Base-by-base conservation (phyloP, 352 stramenopile genomes). In the Pythium aquatile region DNA sequence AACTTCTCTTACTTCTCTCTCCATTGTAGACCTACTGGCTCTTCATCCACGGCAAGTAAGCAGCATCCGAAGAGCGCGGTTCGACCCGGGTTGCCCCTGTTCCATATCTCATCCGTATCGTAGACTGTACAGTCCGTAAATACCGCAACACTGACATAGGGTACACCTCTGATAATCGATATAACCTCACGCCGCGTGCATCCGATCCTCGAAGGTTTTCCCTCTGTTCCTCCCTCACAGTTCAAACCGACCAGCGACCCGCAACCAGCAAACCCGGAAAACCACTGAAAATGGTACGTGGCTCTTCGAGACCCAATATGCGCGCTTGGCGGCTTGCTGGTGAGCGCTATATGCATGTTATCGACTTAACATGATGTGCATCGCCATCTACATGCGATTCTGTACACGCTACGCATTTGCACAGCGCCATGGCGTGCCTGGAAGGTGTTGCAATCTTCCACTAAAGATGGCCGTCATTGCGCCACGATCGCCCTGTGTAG, bases 151-250 rank as follows among this genome's bases (percentile, higher is more conserved):
- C 1, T 26, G 30, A 13, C n/a, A 24, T 55, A 56, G 20, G 30
- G 30, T 48, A 56, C 33, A 56, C 61, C 61, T 61, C 11, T 32
- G 2, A 48, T 40, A 66, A 2, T 35, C 24, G 5, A 66, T 66
- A 66, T 49, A 52, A 54, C 40, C 61, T 61, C 48, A 26, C 20
- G 26, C 58, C 10, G 24, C 5, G 11, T 48, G 9, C 35, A 26
- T n/a, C 17, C 33, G 58, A 37, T 58, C 26, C 33, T 65, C 39
- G 40, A 53, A 65, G 59, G 59, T 65, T 65, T 65, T 51, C 59
- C 59, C 59, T 55, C 49, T 35, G 49, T 65, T 65, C 57, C 61
- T 61, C 59, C 59, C 61, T 66, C 61, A 66, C 52, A 61, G 61
- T 66, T 66, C 61, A 66, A 66, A 66, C 61, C 39, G 42, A 53